Conservation (phyloP, 2,329 filamentous ascomycete genomes). For the Fonsecaea erecta region DNA sequence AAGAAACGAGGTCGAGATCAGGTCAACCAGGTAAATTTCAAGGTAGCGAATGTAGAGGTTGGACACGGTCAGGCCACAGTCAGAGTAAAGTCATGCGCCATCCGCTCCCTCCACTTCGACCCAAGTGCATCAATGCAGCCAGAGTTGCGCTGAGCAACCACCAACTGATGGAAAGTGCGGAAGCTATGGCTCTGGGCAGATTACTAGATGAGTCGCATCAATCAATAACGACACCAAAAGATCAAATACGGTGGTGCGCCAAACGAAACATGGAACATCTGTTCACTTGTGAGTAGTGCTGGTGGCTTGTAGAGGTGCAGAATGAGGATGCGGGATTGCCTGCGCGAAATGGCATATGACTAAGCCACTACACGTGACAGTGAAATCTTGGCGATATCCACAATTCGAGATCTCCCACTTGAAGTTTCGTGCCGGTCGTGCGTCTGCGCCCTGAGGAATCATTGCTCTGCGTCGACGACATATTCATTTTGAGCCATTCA, state of each 20-base stretch:
- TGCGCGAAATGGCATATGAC: constrained; percentile 8
- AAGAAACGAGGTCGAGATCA: neutral
- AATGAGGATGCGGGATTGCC: constrained; percentile 15
- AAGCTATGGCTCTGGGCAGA: neutral
- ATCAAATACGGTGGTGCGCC: neutral
- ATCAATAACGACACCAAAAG: neutral
- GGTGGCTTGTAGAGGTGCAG: constrained; percentile 1
- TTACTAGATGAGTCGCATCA: neutral
- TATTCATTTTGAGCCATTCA: neutral
- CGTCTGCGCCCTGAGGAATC: constrained; percentile 2
- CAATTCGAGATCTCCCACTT: constrained; percentile 12
- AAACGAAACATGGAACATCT: neutral
- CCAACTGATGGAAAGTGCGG: neutral
- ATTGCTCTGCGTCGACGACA: constrained; percentile 2
- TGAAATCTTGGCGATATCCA: constrained; percentile 14
- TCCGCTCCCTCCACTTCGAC: constrained; percentile 14
- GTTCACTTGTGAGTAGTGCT: neutral
- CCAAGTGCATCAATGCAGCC: neutral
- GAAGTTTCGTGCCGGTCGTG: neutral
- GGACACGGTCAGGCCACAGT: constrained; percentile 1
- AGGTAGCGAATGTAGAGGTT: neutral
- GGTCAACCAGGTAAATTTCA: neutral
- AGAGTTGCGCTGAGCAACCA: constrained; percentile 6
- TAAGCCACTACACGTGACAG: constrained; percentile 2
- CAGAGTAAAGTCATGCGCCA: constrained; percentile 25